phyloP scores from a whole-genome alignment of 768 basidiomycete species.

The Coprinopsis sp. region DNA sequence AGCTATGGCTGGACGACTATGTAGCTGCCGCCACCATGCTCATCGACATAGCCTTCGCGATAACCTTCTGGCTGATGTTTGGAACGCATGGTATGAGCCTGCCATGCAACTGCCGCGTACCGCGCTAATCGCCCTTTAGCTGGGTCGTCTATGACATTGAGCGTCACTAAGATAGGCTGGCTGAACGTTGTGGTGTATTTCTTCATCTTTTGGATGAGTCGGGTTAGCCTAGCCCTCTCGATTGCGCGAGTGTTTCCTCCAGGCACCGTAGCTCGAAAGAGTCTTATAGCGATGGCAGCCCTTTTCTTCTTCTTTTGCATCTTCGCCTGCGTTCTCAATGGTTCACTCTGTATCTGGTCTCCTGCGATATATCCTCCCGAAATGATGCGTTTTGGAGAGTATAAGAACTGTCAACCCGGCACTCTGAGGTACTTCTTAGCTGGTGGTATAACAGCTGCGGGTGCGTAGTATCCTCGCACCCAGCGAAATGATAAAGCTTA shows the following conservation, averaged over 20 bases:
- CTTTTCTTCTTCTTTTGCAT: constrained; percentile 6
- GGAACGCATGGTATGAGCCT: constrained; percentile 6
- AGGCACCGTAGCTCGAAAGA: constrained; percentile 6
- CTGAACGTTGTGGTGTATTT: constrained; percentile 4
- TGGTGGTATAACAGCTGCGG: background rate
- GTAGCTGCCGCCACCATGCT: constrained; percentile 14
- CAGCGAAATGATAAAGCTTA: background rate
- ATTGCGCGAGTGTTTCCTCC: constrained; percentile 13
- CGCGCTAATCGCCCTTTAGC: background rate
- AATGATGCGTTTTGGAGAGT: background rate
- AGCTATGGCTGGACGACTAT: constrained; percentile 24
- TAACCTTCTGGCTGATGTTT: constrained; percentile 12
- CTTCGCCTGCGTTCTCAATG: background rate
- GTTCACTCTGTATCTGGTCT: constrained; percentile 9
- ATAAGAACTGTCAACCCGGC: no score
- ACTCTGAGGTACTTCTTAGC: no score
- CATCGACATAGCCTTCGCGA: constrained; percentile 10
- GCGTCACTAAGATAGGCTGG: constrained; percentile 12
- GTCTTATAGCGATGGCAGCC: constrained; percentile 1
- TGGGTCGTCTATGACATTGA: background rate
- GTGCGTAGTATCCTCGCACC: background rate
- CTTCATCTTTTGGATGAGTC: constrained; percentile 11
- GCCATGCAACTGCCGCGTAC: background rate
- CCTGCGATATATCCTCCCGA: no score
- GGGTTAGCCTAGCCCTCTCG: constrained; percentile 12